phyloP scores from a whole-genome alignment of 345 rosid genomes.

The Hirschfeldia incana region DNA sequence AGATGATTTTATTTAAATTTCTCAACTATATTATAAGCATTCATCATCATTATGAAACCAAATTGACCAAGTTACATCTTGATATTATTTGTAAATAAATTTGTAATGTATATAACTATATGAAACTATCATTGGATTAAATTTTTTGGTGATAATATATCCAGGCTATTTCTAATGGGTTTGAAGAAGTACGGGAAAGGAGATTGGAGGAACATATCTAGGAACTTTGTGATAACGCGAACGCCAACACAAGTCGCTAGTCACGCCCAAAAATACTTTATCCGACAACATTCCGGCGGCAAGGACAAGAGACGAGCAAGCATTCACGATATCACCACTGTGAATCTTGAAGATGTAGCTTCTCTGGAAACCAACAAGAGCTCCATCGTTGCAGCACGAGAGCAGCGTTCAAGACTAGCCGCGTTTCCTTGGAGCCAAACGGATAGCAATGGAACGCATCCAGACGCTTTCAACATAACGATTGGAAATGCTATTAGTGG shows the following conservation, averaged over 20 bases:
- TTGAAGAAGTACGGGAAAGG: slow-evolving; percentile 96
- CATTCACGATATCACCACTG: slow-evolving; percentile 95
- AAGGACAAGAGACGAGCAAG: slow-evolving; percentile 97
- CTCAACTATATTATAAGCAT: not conserved
- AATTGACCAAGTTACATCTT: not conserved
- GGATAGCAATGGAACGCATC: slow-evolving; percentile 23
- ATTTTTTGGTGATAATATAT: slow-evolving; percentile 4
- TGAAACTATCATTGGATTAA: not conserved
- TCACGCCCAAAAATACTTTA: slow-evolving; percentile 96
- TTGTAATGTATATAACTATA: not conserved
- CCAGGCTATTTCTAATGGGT: slow-evolving; percentile 89
- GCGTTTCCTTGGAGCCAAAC: slow-evolving; percentile 34
- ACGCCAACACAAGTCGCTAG: slow-evolving; percentile 99
- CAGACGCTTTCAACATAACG: slow-evolving; percentile 31
- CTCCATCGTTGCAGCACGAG: slow-evolving; percentile 34
- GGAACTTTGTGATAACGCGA: slow-evolving; percentile 79
- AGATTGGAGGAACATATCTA: slow-evolving; percentile 96
- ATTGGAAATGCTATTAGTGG: slow-evolving; percentile 32
- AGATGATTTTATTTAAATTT: not conserved
- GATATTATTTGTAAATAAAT: not conserved
- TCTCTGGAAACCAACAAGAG: slow-evolving; percentile 50
- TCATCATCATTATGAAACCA: not conserved
- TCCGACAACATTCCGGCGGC: slow-evolving; percentile 84
- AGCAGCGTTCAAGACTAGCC: slow-evolving; percentile 32
- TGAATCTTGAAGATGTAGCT: slow-evolving; percentile 59